A percentile compares a stretch with the other conserved stretches of the same genome.
Evolutionary conservation across 495 filamentous ascomycete species (phyloP).

Genomic region (Penicillium cinerascens): DNA sequence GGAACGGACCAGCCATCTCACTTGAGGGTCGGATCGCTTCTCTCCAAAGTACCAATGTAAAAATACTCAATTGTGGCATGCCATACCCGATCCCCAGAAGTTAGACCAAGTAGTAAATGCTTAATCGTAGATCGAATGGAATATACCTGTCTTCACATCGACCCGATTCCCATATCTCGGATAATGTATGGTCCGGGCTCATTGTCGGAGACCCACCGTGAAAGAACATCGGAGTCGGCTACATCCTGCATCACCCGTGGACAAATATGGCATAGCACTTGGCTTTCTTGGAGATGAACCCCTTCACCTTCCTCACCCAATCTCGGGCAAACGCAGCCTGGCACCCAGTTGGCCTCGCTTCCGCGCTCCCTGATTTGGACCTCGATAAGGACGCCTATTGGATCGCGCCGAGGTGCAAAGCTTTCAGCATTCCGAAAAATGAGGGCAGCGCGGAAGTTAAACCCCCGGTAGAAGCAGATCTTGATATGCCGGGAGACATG

Average conservation of each 20-base stretch:
- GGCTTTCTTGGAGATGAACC: conserved; percentile 5
- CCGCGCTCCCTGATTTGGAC: conserved; percentile 49
- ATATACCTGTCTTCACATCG: too few species aligned
- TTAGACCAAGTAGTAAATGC: neutral
- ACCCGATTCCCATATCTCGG: neutral
- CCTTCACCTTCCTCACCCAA: conserved; percentile 11
- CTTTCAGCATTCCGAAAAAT: conserved; percentile 47
- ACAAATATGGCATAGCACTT: neutral
- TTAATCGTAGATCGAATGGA: too few species aligned
- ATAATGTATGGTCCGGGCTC: neutral
- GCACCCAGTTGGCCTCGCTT: conserved; percentile 43
- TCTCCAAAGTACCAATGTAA: too few species aligned
- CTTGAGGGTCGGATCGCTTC: too few species aligned
- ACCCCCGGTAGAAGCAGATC: conserved; percentile 27
- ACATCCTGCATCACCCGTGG: neutral
- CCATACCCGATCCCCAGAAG: too few species aligned
- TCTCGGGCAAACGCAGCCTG: conserved; percentile 19
- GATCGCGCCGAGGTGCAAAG: conserved; percentile 48
- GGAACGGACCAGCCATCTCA: too few species aligned
- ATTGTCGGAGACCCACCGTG: neutral
- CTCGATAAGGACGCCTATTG: conserved; percentile 30
- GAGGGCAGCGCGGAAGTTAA: conserved; percentile 20
- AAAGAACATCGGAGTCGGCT: neutral
- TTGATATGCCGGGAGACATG: conserved; percentile 44
- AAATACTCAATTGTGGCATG: too few species aligned